Conservation (phyloP, 257 asterid species). For the Solanum sejunctum region DNA sequence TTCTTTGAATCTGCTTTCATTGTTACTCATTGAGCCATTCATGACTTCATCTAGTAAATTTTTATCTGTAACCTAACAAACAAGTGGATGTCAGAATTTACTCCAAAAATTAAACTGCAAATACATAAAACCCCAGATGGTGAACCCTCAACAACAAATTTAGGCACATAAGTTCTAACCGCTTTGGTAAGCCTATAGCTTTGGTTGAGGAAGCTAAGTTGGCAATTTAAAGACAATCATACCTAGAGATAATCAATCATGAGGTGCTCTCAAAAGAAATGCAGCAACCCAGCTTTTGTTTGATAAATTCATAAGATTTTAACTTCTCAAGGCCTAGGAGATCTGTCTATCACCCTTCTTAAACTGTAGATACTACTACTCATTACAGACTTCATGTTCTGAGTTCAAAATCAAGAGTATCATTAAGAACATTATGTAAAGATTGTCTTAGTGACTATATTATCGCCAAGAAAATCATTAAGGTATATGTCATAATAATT, state of each 20-base stretch:
- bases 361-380: background rate
- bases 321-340: background rate
- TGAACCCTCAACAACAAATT: background rate
- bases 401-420: background rate
- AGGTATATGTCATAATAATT: background rate
- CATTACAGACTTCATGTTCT: background rate
- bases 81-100: conserved; percentile 15
- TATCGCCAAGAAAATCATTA: background rate
- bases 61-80: conserved; percentile 83
- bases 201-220: background rate
- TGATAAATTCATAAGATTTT: background rate
- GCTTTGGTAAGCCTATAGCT: background rate
- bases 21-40: conserved; percentile 68
- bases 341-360: background rate
- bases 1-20: conserved; percentile 74
- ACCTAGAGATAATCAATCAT: background rate
- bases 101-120: background rate
- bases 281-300: background rate
- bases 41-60: conserved; percentile 68
- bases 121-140: background rate
- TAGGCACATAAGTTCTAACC: background rate
- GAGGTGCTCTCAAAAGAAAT: background rate
- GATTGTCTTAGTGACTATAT: background rate
- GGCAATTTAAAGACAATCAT: background rate
- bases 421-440: background rate